A percentile compares a stretch with the other conserved stretches of the same genome.
Conservation (phyloP, 305 asterid species). For the Fraxinus velutina region DNA sequence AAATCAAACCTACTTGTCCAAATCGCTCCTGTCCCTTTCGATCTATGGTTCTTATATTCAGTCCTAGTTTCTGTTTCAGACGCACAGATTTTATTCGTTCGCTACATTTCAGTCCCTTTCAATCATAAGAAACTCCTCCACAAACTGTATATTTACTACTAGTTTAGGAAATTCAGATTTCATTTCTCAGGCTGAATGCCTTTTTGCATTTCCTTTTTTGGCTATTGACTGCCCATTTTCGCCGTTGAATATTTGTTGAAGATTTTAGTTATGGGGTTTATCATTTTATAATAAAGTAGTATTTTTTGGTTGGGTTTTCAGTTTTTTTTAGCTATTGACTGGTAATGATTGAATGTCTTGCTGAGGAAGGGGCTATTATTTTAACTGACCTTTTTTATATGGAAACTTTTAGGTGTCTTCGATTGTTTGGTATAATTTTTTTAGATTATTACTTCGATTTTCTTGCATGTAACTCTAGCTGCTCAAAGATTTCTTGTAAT, state of each 20-base stretch:
- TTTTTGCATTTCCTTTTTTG: background rate
- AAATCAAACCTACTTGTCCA: conserved; percentile 25
- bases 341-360: conserved; percentile 25
- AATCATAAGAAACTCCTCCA: conserved; percentile 15
- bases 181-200: conserved; percentile 9
- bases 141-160: background rate
- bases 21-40: conserved; percentile 50
- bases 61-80: background rate
- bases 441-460: conserved; percentile 11
- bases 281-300: background rate
- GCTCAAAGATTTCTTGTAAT: background rate
- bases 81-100: conserved; percentile 28
- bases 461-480: background rate
- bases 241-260: background rate
- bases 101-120: conserved; percentile 29
- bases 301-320: background rate
- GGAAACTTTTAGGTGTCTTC: background rate
- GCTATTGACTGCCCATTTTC: background rate
- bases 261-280: background rate
- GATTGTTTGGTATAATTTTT: background rate
- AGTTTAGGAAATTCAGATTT: background rate
- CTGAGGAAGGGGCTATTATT: conserved; percentile 19
- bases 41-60: conserved; percentile 62
- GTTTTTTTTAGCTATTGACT: background rate
- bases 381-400: conserved; percentile 12